These are phyloP conservation scores for Tylopilus plumbeoviolaceoides DNA, from an alignment of 768 basidiomycete species.

Conservation along the genomic window DNA sequence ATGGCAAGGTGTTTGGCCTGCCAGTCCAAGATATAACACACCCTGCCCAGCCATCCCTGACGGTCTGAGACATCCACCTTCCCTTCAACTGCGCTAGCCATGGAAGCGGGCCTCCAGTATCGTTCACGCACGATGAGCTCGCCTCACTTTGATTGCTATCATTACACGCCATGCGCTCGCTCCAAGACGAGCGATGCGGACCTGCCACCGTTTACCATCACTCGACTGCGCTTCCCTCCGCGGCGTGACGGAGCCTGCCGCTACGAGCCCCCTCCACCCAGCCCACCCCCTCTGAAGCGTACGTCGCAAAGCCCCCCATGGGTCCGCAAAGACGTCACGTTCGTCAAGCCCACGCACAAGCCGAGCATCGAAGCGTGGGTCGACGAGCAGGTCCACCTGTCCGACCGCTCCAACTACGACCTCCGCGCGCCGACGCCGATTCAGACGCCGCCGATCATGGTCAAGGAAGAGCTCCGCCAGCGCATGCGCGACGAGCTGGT, in stretches of 20 bases:
- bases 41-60: conserved; percentile 16
- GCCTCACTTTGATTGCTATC: conserved; percentile 15
- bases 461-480: conserved; percentile 30
- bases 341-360: conserved; percentile 36
- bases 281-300: conserved; percentile 26
- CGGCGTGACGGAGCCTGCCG: conserved; percentile 15
- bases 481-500: conserved; percentile 51
- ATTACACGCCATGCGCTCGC: conserved; percentile 12
- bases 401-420: conserved; percentile 27
- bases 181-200: conserved; percentile 22
- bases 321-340: conserved; percentile 45
- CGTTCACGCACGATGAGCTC: conserved; percentile 23
- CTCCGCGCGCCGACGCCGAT: conserved; percentile 10
- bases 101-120: conserved; percentile 30
- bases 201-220: conserved; percentile 8
- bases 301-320: conserved; percentile 32
- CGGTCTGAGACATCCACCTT: conserved; percentile 6
- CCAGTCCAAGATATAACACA: conserved; percentile 31
- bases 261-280: conserved; percentile 12
- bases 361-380: conserved; percentile 65
- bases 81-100: conserved; percentile 11
- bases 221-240: conserved; percentile 21
- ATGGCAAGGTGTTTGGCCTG: conserved; percentile 25
- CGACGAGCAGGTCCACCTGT: conserved; percentile 44
- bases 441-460: conserved; percentile 24